Percentiles rank a stretch among this genome's conserved stretches.
Conservation (phyloP, 371 early-diverging fungal species). For the Thermomucor indicae-seudaticae region DNA sequence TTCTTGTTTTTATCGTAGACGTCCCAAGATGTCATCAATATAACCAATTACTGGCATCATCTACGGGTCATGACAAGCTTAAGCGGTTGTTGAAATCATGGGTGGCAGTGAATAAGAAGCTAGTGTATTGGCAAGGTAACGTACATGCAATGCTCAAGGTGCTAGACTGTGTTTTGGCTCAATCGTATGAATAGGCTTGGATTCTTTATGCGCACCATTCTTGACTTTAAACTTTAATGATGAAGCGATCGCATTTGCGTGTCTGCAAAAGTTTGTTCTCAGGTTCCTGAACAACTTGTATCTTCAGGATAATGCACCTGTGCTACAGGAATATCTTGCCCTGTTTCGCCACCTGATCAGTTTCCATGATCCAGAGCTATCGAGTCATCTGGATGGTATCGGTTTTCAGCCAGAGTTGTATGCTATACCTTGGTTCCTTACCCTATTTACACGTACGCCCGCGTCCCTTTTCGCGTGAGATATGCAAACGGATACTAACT, state of each 20-base stretch:
- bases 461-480: no score
- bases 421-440: conserved; percentile 84
- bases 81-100: conserved; percentile 67
- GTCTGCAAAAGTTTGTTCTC: conserved; percentile 61
- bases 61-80: conserved; percentile 69
- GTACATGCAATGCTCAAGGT: not conserved
- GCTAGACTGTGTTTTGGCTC: not conserved
- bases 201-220: conserved; percentile 79
- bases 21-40: conserved; percentile 87
- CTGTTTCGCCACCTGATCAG: conserved; percentile 62
- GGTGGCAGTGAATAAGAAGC: conserved; percentile 55
- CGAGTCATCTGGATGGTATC: conserved; percentile 59
- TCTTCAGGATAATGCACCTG: conserved; percentile 63
- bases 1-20: conserved; percentile 41
- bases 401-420: conserved; percentile 72
- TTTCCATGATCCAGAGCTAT: conserved; percentile 74
- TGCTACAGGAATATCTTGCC: conserved; percentile 63
- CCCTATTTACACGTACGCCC: conserved; percentile 73
- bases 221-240: conserved; percentile 70
- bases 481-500: no score
- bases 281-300: conserved; percentile 68
- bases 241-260: conserved; percentile 68
- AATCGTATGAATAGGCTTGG: conserved; percentile 50
- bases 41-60: conserved; percentile 68
- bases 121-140: conserved; percentile 88